phyloP scores from a whole-genome alignment of 306 rosid genomes.

The Ceratonia siliqua region DNA sequence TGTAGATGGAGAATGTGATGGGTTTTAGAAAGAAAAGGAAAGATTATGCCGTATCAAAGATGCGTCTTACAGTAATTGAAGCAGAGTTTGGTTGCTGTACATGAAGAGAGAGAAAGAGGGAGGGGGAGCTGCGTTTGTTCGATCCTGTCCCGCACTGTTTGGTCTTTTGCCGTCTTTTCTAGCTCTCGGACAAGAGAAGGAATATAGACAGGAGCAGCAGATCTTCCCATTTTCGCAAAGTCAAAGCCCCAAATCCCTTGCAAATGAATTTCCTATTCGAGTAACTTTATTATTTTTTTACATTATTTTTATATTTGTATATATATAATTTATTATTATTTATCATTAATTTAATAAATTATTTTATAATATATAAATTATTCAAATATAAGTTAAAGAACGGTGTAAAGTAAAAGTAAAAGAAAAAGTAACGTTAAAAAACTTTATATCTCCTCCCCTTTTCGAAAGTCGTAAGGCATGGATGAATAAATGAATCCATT shows the following conservation, averaged over 20 bases:
- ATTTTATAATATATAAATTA: too few species aligned
- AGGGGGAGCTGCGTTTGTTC: conserved; percentile 29
- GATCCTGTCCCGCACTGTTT: conserved; percentile 24
- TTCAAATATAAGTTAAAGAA: too few species aligned
- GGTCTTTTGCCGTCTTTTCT: conserved; percentile 42
- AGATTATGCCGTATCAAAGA: conserved; percentile 4
- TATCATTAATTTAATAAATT: too few species aligned
- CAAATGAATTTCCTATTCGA: too few species aligned
- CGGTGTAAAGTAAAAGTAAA: too few species aligned
- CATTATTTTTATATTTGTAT: too few species aligned
- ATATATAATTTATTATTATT: too few species aligned
- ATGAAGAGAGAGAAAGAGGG: conserved; percentile 10
- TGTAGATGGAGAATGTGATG: not conserved
- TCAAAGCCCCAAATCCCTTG: conserved; percentile 42
- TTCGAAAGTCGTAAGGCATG: conserved; percentile 35
- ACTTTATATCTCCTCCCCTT: too few species aligned
- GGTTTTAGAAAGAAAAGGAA: not conserved
- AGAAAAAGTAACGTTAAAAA: too few species aligned
- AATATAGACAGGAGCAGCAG: conserved; percentile 45
- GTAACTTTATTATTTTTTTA: too few species aligned
- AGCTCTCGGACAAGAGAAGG: conserved; percentile 50
- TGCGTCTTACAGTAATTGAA: conserved; percentile 42
- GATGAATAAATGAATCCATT: not conserved
- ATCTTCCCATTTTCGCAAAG: conserved; percentile 46
- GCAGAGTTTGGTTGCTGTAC: not conserved